These are phyloP conservation scores for Candida dendrica DNA, from an alignment of 805 yeast species.

Conservation along the genomic window DNA sequence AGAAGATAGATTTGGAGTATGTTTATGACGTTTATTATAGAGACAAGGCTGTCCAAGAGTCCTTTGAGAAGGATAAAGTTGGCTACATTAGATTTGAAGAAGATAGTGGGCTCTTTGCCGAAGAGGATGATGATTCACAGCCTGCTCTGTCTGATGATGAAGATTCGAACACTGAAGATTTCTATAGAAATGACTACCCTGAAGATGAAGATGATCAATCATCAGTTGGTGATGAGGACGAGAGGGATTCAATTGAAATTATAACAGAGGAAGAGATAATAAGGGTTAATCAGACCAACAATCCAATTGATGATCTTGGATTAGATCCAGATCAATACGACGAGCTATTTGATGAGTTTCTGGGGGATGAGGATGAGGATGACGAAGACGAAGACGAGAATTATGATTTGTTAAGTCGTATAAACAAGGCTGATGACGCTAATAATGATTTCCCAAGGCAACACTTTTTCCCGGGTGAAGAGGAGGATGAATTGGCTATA, in stretches of 20 bases:
- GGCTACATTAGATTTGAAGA: conserved; percentile 37
- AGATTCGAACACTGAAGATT: conserved; percentile 87
- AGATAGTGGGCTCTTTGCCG: conserved; percentile 26
- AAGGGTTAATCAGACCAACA: not conserved
- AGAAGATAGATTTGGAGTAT: conserved; percentile 46
- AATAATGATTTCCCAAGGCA: conserved; percentile 32
- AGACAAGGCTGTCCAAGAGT: conserved; percentile 54
- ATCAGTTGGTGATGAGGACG: conserved; percentile 6
- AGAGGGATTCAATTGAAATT: conserved; percentile 9
- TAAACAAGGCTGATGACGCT: conserved; percentile 24
- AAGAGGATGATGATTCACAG: conserved; percentile 33
- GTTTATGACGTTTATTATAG: conserved; percentile 87
- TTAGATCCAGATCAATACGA: conserved; percentile 20
- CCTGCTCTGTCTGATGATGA: conserved; percentile 56
- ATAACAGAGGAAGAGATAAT: conserved; percentile 9
- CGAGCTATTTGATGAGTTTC: conserved; percentile 57
- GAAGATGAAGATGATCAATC: conserved; percentile 76
- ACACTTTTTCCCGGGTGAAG: conserved; percentile 48
- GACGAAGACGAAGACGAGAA: conserved; percentile 17
- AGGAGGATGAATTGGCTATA: conserved; percentile 52
- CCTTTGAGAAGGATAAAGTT: conserved; percentile 23
- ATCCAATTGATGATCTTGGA: not conserved
- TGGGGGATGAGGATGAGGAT: conserved; percentile 62
- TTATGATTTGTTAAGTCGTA: conserved; percentile 25
- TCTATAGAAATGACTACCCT: conserved; percentile 89